Conservation (phyloP, 129 eudicot genomes). For the Centella asiatica region DNA sequence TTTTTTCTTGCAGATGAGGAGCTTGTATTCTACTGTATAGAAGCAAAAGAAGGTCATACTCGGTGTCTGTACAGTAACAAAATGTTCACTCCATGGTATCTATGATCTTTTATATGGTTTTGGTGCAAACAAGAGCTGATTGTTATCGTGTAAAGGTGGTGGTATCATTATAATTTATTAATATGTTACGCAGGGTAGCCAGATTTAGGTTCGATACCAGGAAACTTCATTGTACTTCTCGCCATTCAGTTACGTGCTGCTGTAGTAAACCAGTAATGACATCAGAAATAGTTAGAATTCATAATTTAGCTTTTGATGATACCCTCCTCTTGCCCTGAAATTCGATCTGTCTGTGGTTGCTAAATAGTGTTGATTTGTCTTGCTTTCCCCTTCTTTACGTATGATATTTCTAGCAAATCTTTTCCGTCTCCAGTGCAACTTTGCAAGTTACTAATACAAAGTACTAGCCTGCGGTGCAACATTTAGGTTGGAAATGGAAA, state of each 20-base stretch:
- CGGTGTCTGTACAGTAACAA: background rate
- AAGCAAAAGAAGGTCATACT: background rate
- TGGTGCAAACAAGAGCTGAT: background rate
- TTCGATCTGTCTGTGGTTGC: background rate
- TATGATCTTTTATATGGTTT: background rate
- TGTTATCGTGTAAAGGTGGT: background rate
- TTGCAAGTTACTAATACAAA: no score
- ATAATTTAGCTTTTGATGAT: background rate
- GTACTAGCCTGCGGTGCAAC: no score
- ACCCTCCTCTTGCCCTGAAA: background rate
- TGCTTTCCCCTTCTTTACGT: no score
- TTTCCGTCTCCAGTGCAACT: no score
- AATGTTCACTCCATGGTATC: background rate
- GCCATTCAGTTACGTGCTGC: background rate
- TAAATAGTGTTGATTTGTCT: background rate
- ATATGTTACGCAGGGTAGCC: background rate
- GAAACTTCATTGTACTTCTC: background rate
- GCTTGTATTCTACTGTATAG: background rate
- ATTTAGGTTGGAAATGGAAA: no score
- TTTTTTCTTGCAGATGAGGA: background rate
- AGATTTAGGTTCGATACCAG: background rate
- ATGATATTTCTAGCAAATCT: no score
- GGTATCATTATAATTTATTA: background rate
- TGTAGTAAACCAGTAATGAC: background rate
- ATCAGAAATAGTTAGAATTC: background rate